A percentile compares a stretch with the other conserved stretches of the same genome.
Conservation (phyloP, 306 rosid species). For the Trichosanthes cucumerina region DNA sequence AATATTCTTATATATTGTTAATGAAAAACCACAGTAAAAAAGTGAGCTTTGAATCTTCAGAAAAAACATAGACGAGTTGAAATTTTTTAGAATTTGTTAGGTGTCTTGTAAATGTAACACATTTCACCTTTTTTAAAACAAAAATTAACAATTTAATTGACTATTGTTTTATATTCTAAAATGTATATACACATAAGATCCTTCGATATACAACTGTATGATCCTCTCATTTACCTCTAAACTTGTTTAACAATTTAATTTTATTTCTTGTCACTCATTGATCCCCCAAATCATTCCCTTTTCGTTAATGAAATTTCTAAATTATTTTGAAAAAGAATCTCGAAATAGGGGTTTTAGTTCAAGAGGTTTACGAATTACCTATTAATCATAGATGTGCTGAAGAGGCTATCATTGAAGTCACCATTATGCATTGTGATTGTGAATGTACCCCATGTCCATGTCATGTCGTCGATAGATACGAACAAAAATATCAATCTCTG, state of each 20-base stretch:
- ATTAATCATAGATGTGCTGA: constrained; percentile 39
- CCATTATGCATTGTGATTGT: constrained; percentile 42
- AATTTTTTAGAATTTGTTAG: no score
- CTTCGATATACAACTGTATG: background rate
- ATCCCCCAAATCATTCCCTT: background rate
- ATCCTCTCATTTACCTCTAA: background rate
- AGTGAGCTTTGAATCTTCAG: no score
- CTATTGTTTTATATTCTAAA: no score
- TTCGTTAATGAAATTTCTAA: background rate
- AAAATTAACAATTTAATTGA: no score
- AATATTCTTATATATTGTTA: no score
- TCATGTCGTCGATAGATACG: constrained; percentile 34
- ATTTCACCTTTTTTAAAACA: no score
- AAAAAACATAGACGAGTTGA: no score
- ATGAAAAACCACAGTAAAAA: no score
- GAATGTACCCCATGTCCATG: constrained; percentile 30
- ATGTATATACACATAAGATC: no score
- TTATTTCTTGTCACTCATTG: background rate
- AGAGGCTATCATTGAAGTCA: constrained; percentile 42
- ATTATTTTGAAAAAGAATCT: background rate
- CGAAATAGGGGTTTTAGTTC: no score
- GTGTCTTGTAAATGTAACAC: no score
- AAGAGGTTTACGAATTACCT: constrained; percentile 15
- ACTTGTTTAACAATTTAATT: background rate
- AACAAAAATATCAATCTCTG: constrained; percentile 9